Conservation (phyloP, 2,329 filamentous ascomycete genomes). For the Curvularia eragrostidis region DNA sequence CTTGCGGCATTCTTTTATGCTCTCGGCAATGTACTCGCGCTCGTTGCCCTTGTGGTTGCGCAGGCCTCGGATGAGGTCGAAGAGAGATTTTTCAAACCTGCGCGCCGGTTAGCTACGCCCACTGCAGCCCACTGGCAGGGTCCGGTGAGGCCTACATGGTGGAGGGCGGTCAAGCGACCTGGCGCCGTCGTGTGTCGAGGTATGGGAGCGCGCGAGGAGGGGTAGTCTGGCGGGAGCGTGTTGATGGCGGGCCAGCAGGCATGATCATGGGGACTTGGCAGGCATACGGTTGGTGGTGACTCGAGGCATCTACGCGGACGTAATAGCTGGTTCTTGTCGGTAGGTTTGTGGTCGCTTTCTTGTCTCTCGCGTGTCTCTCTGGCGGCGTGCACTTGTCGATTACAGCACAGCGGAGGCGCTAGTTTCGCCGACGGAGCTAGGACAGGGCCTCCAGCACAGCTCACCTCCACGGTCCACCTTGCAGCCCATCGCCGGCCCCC, state of each 20-base stretch:
- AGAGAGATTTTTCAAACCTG: conserved; percentile 99
- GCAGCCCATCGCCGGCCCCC: conserved; percentile 6
- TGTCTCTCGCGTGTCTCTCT: background rate
- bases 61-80: conserved; percentile 96
- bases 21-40: conserved; percentile 92
- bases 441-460: conserved; percentile 13
- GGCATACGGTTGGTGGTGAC: conserved; percentile 18
- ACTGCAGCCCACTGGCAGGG: no score
- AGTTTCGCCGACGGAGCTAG: conserved; percentile 31
- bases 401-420: conserved; percentile 6
- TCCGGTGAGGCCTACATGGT: conserved; percentile 31
- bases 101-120: conserved; percentile 15
- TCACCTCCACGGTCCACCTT: conserved; percentile 17
- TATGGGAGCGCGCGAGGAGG: conserved; percentile 33
- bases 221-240: conserved; percentile 35
- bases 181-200: conserved; percentile 27
- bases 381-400: conserved; percentile 20
- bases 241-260: conserved; percentile 36
- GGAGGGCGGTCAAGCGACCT: conserved; percentile 23
- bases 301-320: conserved; percentile 3
- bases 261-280: conserved; percentile 38
- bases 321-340: background rate
- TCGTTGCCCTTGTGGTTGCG: conserved; percentile 95
- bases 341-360: background rate
- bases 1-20: conserved; percentile 90